These are phyloP conservation scores for Leptographium lundbergii DNA, from an alignment of 2,329 filamentous ascomycete species.

Conservation along the genomic window DNA sequence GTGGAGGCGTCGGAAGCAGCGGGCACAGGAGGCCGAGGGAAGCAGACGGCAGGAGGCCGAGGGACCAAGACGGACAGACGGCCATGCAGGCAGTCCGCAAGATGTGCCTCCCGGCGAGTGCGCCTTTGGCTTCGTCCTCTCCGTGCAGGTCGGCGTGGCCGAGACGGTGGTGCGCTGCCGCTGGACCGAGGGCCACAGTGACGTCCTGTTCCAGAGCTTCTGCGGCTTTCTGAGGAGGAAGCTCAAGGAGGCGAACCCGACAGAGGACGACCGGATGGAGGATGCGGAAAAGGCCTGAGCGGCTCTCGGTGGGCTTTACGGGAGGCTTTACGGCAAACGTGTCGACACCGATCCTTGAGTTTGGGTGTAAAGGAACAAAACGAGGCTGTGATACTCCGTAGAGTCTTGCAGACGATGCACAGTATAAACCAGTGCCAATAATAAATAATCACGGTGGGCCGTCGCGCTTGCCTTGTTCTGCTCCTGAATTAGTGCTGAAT, in stretches of 20 bases:
- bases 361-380: too few species aligned
- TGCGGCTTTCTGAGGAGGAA: constrained; percentile 62
- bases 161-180: constrained; percentile 40
- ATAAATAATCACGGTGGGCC: too few species aligned
- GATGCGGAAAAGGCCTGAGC: too few species aligned
- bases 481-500: too few species aligned
- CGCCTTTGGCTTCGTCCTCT: constrained; percentile 45
- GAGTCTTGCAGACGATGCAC: too few species aligned
- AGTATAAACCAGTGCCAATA: too few species aligned
- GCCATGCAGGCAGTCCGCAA: too few species aligned
- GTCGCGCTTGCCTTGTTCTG: too few species aligned
- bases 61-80: not conserved
- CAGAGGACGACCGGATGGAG: not conserved
- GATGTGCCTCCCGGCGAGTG: constrained; percentile 15
- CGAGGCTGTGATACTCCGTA: too few species aligned
- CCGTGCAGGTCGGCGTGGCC: constrained; percentile 26
- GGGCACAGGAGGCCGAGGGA: constrained; percentile 16
- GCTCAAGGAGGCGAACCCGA: constrained; percentile 14
- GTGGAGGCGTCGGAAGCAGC: constrained; percentile 48
- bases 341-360: too few species aligned
- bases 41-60: not conserved
- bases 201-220: constrained; percentile 73
- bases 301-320: too few species aligned
- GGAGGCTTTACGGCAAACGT: too few species aligned
- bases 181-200: constrained; percentile 67